Conservation (phyloP, 192 early-diverging fungal genomes). For the Mortierella hygrophila region DNA sequence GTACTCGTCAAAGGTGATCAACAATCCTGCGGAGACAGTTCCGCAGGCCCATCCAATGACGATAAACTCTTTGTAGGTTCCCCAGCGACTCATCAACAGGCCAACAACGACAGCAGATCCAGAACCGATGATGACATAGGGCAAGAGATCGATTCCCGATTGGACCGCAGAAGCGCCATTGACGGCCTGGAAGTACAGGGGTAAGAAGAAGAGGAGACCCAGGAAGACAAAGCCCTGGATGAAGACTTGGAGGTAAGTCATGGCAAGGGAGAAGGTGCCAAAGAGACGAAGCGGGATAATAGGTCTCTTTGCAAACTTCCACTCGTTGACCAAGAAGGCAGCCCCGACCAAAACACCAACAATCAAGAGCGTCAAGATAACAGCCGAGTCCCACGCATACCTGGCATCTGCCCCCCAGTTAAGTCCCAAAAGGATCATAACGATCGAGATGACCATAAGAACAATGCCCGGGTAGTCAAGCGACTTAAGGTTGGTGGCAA, state of each 20-base stretch:
- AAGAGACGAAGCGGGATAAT: constrained; percentile 78
- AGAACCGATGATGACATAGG: constrained; percentile 68
- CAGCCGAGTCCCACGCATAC: constrained; percentile 76
- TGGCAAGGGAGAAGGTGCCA: constrained; percentile 70
- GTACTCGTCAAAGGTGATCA: constrained; percentile 46
- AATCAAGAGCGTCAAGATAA: constrained; percentile 68
- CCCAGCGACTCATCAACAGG: constrained; percentile 47
- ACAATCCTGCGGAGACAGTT: constrained; percentile 5
- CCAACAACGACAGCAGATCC: constrained; percentile 19
- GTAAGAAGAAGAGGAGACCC: constrained; percentile 78
- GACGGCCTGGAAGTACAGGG: constrained; percentile 87
- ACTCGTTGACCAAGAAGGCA: constrained; percentile 76
- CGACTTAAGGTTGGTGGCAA: constrained; percentile 49
- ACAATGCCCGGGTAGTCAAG: constrained; percentile 40
- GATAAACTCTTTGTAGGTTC: constrained; percentile 54
- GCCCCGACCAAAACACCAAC: constrained; percentile 65
- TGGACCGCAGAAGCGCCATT: constrained; percentile 76
- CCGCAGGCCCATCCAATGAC: constrained; percentile 30
- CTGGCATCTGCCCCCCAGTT: constrained; percentile 76
- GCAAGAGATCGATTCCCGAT: constrained; percentile 80
- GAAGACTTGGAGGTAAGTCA: constrained; percentile 71
- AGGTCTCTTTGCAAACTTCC: constrained; percentile 77
- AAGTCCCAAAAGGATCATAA: constrained; percentile 76
- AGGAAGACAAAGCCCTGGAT: constrained; percentile 75
- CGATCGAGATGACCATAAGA: constrained; percentile 66